Evolutionary conservation across 2,329 filamentous ascomycete genomes (phyloP).

Genomic region (Cladophialophora immunda): DNA sequence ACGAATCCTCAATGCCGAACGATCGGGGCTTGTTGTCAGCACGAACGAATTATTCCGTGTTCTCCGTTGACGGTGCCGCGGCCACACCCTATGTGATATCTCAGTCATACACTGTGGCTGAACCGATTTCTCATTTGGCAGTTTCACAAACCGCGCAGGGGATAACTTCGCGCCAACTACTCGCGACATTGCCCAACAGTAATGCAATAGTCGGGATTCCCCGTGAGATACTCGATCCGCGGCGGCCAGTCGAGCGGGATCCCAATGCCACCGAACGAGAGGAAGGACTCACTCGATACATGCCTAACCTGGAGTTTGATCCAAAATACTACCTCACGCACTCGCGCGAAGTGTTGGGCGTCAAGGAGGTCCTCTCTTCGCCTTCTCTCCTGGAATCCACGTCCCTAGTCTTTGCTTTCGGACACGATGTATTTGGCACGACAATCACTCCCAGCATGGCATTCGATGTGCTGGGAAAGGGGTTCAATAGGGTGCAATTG

Average conservation of each 20-base stretch:
- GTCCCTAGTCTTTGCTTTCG: slow-evolving; percentile 86
- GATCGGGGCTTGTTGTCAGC: slow-evolving; percentile 80
- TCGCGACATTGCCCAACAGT: slow-evolving; percentile 77
- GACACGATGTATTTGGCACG: slow-evolving; percentile 84
- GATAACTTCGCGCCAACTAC: slow-evolving; percentile 82
- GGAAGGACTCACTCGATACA: slow-evolving; percentile 82
- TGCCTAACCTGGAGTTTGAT: slow-evolving; percentile 81
- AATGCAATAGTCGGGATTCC: slow-evolving; percentile 82
- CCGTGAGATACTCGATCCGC: slow-evolving; percentile 80
- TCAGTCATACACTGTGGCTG: slow-evolving; percentile 81
- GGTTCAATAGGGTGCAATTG: slow-evolving; percentile 90
- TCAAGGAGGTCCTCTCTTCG: slow-evolving; percentile 75
- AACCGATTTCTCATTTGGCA: slow-evolving; percentile 79
- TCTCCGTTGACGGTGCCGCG: slow-evolving; percentile 70
- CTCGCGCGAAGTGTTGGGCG: slow-evolving; percentile 79
- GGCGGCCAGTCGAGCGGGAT: slow-evolving; percentile 85
- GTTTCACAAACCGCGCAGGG: slow-evolving; percentile 92
- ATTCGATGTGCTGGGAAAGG: slow-evolving; percentile 92
- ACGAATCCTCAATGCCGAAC: slow-evolving; percentile 83
- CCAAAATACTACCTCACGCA: slow-evolving; percentile 83
- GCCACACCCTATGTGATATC: slow-evolving; percentile 77
- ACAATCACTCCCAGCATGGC: slow-evolving; percentile 84
- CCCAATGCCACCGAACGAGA: slow-evolving; percentile 79
- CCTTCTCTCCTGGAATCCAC: slow-evolving; percentile 91
- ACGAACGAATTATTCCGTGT: slow-evolving; percentile 75